Evolutionary conservation across 257 asterid species (phyloP).

Genomic region (Gentiana dahurica): DNA sequence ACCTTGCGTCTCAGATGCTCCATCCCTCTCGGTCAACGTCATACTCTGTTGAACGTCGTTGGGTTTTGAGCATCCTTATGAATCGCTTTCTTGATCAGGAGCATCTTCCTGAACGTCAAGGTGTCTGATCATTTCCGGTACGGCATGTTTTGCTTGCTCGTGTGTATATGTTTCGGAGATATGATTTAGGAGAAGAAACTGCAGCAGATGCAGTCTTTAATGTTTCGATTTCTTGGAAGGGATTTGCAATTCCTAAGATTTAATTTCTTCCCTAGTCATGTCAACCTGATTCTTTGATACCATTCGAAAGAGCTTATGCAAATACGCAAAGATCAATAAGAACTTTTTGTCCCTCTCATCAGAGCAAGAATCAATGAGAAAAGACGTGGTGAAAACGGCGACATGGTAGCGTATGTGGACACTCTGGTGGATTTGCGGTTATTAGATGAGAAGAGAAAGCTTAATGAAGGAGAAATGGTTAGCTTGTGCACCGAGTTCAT

Average conservation of each 20-base stretch:
- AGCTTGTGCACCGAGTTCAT: constrained; percentile 46
- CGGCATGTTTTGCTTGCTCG: constrained; percentile 52
- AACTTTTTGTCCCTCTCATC: constrained; percentile 35
- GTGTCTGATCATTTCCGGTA: constrained; percentile 38
- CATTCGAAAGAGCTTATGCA: constrained; percentile 34
- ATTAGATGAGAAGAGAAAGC: constrained; percentile 41
- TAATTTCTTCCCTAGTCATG: constrained; percentile 39
- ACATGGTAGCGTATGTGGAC: constrained; percentile 41
- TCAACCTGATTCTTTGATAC: constrained; percentile 26
- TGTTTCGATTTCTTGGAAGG: constrained; percentile 17
- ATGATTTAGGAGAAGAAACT: constrained; percentile 34
- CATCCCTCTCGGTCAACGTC: constrained; percentile 22
- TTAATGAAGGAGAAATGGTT: constrained; percentile 37
- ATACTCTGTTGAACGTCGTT: constrained; percentile 15
- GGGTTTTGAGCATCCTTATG: constrained; percentile 19
- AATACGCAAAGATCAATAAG: constrained; percentile 31
- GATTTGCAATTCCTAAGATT: constrained; percentile 24
- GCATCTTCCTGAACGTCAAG: not conserved
- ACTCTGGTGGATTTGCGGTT: constrained; percentile 29
- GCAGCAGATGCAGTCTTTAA: constrained; percentile 29
- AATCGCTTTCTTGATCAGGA: not conserved
- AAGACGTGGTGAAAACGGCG: not conserved
- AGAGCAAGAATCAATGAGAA: constrained; percentile 28
- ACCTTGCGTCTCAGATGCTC: constrained; percentile 24
- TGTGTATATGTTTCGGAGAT: constrained; percentile 56